Percentiles rank a stretch among this genome's conserved stretches.
phyloP scores from a whole-genome alignment of 768 basidiomycete genomes.

The Wakefieldia striispora region DNA sequence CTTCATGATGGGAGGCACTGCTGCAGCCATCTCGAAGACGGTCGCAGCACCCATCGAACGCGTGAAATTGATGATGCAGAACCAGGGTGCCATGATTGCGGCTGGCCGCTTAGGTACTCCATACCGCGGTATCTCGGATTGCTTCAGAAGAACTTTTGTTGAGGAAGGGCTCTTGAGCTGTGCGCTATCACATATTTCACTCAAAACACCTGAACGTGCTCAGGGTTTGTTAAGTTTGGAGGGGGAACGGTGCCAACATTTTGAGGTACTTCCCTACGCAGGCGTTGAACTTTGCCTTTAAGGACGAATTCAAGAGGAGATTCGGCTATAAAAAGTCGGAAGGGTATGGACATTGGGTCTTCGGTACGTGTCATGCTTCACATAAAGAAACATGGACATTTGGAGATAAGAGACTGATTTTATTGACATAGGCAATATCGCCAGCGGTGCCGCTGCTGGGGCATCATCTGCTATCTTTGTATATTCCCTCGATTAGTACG shows the following conservation, averaged over 20 bases:
- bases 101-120: conserved; percentile 38
- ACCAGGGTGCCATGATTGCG: conserved; percentile 36
- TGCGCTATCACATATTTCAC: conserved; percentile 19
- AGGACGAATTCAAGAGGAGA: conserved; percentile 40
- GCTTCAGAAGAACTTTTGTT: conserved; percentile 32
- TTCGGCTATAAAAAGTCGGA: conserved; percentile 38
- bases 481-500: conserved; percentile 46
- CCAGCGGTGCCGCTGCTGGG: conserved; percentile 44
- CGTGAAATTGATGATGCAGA: conserved; percentile 40
- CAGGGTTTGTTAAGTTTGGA: conserved; percentile 36
- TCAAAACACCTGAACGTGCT: not conserved
- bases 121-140: conserved; percentile 36
- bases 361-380: conserved; percentile 19
- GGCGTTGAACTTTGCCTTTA: conserved; percentile 48
- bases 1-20: conserved; percentile 38
- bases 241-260: conserved; percentile 44
- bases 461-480: conserved; percentile 42
- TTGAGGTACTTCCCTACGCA: conserved; percentile 47
- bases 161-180: conserved; percentile 40
- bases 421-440: conserved; percentile 35
- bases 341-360: conserved; percentile 37
- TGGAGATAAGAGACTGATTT: not conserved
- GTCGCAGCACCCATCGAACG: conserved; percentile 41
- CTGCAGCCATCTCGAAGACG: conserved; percentile 38
- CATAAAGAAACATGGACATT: too few species aligned